Conservation (phyloP, 169 alveolate genomes). For the Perkinsus olseni region DNA sequence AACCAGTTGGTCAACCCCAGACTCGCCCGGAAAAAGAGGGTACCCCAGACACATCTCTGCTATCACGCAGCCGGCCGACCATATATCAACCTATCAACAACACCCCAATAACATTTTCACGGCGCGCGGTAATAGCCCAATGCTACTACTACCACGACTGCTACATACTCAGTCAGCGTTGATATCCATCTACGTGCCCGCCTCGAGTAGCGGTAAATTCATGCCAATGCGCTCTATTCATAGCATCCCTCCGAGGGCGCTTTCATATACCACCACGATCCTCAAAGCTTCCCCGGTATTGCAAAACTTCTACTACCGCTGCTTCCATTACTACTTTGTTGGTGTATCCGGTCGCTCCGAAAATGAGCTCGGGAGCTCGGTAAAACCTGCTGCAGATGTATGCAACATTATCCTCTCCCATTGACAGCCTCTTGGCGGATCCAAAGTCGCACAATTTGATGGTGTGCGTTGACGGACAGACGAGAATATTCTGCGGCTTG, state of each 20-base stretch:
- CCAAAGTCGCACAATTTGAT: constrained; percentile 91
- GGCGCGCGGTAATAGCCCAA: not conserved
- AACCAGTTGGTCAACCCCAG: constrained; percentile 83
- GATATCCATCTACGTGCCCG: too few species aligned
- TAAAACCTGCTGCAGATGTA: constrained; percentile 48
- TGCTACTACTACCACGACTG: too few species aligned
- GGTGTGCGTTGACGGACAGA: constrained; percentile 57
- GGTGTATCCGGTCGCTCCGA: constrained; percentile 86
- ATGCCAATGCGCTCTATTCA: too few species aligned
- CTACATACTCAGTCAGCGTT: too few species aligned
- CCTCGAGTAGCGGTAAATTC: too few species aligned
- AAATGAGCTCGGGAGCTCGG: constrained; percentile 91
- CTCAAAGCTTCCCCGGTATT: too few species aligned
- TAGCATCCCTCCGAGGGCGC: too few species aligned
- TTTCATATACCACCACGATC: too few species aligned
- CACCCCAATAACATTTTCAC: not conserved
- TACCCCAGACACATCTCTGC: constrained; percentile 79
- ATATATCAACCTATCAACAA: constrained; percentile 81
- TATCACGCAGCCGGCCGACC: constrained; percentile 93
- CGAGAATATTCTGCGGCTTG: constrained; percentile 91
- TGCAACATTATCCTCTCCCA: not conserved
- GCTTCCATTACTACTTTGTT: constrained; percentile 19
- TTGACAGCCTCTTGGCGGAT: constrained; percentile 80
- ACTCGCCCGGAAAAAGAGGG: constrained; percentile 88
- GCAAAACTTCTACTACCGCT: too few species aligned